phyloP scores from a whole-genome alignment of 1,139 yeast species.

The Suhomyces bokatorum region DNA sequence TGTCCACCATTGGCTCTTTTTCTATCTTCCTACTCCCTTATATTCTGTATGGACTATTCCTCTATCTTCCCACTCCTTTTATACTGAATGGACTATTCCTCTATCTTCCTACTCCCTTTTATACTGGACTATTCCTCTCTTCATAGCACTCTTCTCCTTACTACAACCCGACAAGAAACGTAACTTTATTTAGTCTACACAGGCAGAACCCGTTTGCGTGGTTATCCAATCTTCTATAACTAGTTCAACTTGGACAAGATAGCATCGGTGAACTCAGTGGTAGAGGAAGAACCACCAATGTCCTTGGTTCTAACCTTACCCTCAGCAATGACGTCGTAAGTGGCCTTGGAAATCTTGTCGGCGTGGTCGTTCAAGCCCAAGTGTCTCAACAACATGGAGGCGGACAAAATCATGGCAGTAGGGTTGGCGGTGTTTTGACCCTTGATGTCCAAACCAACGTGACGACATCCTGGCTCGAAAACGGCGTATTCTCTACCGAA shows the following conservation, averaged over 20 bases:
- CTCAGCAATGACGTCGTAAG: constrained; percentile 84
- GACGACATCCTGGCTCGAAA: constrained; percentile 99
- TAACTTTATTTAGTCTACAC: constrained; percentile 5
- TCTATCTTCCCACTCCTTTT: too few species aligned
- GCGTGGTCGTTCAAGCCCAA: constrained; percentile 84
- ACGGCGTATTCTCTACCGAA: constrained; percentile 97
- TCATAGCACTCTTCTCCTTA: too few species aligned
- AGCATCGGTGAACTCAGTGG: constrained; percentile 92
- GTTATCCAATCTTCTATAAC: constrained; percentile 10
- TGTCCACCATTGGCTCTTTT: too few species aligned
- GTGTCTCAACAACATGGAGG: constrained; percentile 91
- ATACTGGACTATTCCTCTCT: too few species aligned
- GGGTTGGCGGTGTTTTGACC: constrained; percentile 97
- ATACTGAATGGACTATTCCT: too few species aligned
- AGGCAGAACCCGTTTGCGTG: background rate
- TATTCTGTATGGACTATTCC: too few species aligned
- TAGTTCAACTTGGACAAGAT: constrained; percentile 63
- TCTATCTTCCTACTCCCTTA: too few species aligned
- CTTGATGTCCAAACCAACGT: constrained; percentile 94
- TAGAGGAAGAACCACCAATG: constrained; percentile 85
- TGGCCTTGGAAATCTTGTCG: constrained; percentile 83
- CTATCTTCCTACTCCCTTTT: too few species aligned
- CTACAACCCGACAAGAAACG: background rate
- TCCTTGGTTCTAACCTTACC: constrained; percentile 80
- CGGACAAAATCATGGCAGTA: constrained; percentile 92